Conservation (phyloP, 805 yeast species). For the Huiozyma naganishii region DNA sequence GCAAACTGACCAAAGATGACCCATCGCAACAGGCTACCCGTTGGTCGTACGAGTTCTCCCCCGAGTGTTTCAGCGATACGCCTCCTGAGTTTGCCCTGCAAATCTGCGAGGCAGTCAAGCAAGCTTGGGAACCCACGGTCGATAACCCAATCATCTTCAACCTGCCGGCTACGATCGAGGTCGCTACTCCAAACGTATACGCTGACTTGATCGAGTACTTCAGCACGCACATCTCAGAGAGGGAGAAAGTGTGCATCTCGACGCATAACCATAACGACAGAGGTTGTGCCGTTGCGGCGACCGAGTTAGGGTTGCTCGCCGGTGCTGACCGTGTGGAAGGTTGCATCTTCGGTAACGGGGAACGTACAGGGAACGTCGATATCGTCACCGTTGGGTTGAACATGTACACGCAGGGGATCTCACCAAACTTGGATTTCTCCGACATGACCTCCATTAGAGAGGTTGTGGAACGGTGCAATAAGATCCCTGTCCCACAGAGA, state of each 20-base stretch:
- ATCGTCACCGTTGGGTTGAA: constrained; percentile 68
- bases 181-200: constrained; percentile 69
- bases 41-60: constrained; percentile 73
- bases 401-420: constrained; percentile 70
- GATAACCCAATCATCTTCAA: constrained; percentile 67
- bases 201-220: constrained; percentile 81
- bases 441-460: constrained; percentile 57
- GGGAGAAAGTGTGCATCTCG: constrained; percentile 64
- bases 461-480: constrained; percentile 68
- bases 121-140: constrained; percentile 60
- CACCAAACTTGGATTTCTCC: constrained; percentile 62
- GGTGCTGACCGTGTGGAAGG: constrained; percentile 86
- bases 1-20: constrained; percentile 63
- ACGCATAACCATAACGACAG: constrained; percentile 79
- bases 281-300: constrained; percentile 82
- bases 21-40: constrained; percentile 41
- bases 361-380: constrained; percentile 81
- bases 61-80: constrained; percentile 71
- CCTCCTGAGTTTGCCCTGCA: constrained; percentile 50
- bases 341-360: constrained; percentile 77
- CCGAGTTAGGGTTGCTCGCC: constrained; percentile 70
- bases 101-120: constrained; percentile 69
- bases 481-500: constrained; percentile 68
- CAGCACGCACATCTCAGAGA: constrained; percentile 47
- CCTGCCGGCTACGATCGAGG: constrained; percentile 77